Base-by-base conservation (phyloP, 495 filamentous ascomycete species). In the Arthonia radiata region DNA sequence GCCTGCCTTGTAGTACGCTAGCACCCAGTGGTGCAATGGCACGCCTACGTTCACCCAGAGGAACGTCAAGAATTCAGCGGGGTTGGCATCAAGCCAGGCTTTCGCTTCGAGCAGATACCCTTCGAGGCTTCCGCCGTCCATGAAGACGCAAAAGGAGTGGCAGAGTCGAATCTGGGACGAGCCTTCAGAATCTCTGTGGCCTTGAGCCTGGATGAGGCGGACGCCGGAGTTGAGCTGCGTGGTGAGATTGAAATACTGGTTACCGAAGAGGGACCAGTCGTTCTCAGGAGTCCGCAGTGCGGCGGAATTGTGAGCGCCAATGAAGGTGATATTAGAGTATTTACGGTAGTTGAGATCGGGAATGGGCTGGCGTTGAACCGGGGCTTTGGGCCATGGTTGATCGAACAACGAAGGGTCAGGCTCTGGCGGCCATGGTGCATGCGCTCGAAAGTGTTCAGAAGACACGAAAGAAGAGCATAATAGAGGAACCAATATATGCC, bases 141-240 rank as follows among this genome's bases (percentile, higher is more conserved):
- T 36, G n/a, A 36, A 18, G 15, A 30, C 33, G 33, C 33, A 36
- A 25, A 31, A 31, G 25, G 28, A 36, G 24, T 36, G 33, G 17
- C 33, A 36, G 7, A 36, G 30, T 7, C 30, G 31, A 14, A 36
- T 36, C 13, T 32, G 15, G 5, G 13, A 9, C 3, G 23, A 11
- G 13, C 25, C 30, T 8, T 23, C 14, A 5, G 30, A 30, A 17
- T 32, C 33, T 18, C 30, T 23, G 19, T 36, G 33, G 5, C 24
- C 33, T 19, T 36, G 33, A 8, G 33, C 33, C 29, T 36, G 33
- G 6, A 36, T 16, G 10, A 36, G 18, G 11, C 33, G 23, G 8
- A 36, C 18, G 25, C 33, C 33, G 15, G 29, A 14, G n/a, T 21
- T 17, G 3, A 32, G 30, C 21, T 36, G 33, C 4, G 25, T 14